Percentiles rank a stretch among this genome's conserved stretches.
Evolutionary conservation across 345 rosid species (phyloP).

Genomic region (Theobroma cacao): DNA sequence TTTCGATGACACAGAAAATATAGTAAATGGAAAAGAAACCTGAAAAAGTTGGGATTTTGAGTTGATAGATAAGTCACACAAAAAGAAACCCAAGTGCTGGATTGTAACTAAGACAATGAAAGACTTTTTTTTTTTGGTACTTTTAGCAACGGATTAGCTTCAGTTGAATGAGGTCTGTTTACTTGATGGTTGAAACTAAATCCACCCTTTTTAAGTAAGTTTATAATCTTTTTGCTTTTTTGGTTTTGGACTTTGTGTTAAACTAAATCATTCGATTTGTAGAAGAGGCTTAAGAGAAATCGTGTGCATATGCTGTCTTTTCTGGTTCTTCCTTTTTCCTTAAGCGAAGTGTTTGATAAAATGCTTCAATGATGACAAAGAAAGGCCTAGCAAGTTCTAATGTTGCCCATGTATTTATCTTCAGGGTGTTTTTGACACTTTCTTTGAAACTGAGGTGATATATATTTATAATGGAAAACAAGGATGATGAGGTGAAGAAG

Average conservation of each 20-base stretch:
- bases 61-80: not conserved
- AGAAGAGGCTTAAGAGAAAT: not conserved
- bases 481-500: conserved; percentile 60
- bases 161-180: not conserved
- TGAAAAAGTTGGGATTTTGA: not conserved
- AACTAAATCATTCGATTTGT: not conserved
- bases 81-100: not conserved
- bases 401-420: not conserved
- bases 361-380: conserved; percentile 25
- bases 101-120: not conserved
- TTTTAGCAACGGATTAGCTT: not conserved
- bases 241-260: not conserved
- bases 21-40: not conserved
- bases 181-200: not conserved
- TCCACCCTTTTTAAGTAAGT: not conserved
- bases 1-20: not conserved
- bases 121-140: not conserved
- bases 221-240: not conserved
- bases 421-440: conserved; percentile 5
- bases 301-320: not conserved
- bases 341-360: conserved; percentile 35
- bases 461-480: conserved; percentile 45
- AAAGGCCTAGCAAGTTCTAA: not conserved
- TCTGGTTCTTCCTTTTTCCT: not conserved
- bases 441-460: not conserved